Conservation (phyloP, 2,329 filamentous ascomycete genomes). For the Aureobasidium sp. region DNA sequence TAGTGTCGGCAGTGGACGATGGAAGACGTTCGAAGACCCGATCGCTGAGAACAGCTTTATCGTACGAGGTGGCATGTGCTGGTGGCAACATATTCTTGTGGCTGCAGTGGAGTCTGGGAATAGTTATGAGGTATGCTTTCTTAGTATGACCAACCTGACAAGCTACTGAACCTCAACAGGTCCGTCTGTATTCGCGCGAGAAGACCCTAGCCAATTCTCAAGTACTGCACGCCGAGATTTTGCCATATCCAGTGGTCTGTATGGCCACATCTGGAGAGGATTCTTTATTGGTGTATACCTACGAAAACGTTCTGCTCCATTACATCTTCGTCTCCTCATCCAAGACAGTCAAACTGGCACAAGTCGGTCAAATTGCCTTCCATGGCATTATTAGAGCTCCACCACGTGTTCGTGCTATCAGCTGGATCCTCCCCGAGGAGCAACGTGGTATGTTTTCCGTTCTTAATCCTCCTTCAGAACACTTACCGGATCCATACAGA, state of each 20-base stretch:
- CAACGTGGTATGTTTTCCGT: conserved; percentile 57
- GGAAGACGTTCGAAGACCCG: conserved; percentile 86
- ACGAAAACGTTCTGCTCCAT: conserved; percentile 92
- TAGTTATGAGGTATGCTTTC: conserved; percentile 59
- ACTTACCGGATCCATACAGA: conserved; percentile 32
- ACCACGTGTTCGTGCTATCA: conserved; percentile 82
- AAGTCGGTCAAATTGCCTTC: conserved; percentile 97
- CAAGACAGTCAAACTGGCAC: conserved; percentile 68
- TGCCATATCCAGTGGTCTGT: conserved; percentile 82
- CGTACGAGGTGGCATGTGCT: conserved; percentile 94
- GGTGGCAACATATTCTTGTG: conserved; percentile 93
- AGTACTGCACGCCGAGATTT: conserved; percentile 66
- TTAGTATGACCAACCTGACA: neutral
- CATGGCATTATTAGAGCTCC: conserved; percentile 94
- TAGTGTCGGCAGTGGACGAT: conserved; percentile 85
- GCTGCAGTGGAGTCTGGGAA: conserved; percentile 83
- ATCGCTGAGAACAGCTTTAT: conserved; percentile 83
- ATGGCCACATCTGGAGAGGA: conserved; percentile 87
- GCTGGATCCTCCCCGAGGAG: conserved; percentile 89
- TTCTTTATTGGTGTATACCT: conserved; percentile 91
- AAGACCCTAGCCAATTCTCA: conserved; percentile 65
- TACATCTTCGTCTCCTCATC: conserved; percentile 74
- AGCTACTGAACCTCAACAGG: conserved; percentile 31
- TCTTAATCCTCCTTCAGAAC: conserved; percentile 20
- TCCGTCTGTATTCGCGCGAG: conserved; percentile 91